Evolutionary conservation across 208 protist species (phyloP).

Genomic region (Naegleria lovaniensis): DNA sequence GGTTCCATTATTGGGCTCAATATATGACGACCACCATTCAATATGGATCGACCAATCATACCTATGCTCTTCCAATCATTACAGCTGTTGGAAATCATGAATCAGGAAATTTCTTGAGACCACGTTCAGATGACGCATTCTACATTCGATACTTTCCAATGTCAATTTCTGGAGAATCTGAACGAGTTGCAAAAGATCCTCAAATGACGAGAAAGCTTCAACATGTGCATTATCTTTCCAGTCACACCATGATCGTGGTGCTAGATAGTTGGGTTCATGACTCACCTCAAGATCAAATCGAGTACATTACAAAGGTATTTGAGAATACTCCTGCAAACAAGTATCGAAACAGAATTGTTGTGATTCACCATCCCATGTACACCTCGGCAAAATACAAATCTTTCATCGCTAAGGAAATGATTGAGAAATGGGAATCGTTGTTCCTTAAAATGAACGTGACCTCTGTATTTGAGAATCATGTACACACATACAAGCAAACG

Average conservation of each 20-base stretch:
- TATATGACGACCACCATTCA: not conserved
- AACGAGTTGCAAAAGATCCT: not conserved
- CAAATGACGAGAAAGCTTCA: not conserved
- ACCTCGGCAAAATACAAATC: not conserved
- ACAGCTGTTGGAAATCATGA: conserved; percentile 11
- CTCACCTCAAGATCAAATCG: not conserved
- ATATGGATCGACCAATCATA: not conserved
- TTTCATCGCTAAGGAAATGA: not conserved
- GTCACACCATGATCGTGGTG: not conserved
- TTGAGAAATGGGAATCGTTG: not conserved
- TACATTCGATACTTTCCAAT: conserved; percentile 6
- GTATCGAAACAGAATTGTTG: not conserved
- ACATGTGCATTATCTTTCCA: not conserved
- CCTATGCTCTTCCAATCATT: not conserved
- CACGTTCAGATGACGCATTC: not conserved
- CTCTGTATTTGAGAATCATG: not conserved
- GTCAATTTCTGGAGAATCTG: not conserved
- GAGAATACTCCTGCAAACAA: not conserved
- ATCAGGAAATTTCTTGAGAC: not conserved
- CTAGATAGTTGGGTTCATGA: not conserved
- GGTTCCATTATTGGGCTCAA: not conserved
- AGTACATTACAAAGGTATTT: not conserved
- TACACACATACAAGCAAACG: not conserved
- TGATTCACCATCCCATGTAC: not conserved
- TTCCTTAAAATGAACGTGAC: not conserved